These are phyloP conservation scores for Aschersonia sp. DNA, from an alignment of 2,329 filamentous ascomycete genomes.

Conservation along the genomic window DNA sequence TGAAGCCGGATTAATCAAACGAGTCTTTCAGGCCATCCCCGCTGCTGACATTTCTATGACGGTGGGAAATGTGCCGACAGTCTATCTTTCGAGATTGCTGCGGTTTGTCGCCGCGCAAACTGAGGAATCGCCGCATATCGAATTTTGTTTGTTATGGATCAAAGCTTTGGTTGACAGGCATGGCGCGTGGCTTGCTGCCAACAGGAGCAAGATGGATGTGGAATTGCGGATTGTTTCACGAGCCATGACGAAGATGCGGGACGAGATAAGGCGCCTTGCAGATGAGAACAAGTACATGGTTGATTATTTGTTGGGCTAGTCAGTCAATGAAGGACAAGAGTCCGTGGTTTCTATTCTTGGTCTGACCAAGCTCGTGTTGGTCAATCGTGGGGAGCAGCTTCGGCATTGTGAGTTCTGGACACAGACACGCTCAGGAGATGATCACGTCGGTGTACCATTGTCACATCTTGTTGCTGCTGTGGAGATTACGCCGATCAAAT, in stretches of 20 bases:
- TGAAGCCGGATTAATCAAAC: conserved; percentile 64
- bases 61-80: conserved; percentile 62
- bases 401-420: too few relatives aligned
- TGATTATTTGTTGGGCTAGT: conserved; percentile 58
- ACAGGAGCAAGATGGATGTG: conserved; percentile 63
- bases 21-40: conserved; percentile 75
- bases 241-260: conserved; percentile 64
- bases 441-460: too few relatives aligned
- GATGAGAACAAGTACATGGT: conserved; percentile 85
- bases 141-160: conserved; percentile 91
- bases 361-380: too few relatives aligned
- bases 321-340: conserved; percentile 8
- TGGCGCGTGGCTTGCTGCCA: conserved; percentile 71
- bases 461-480: too few relatives aligned
- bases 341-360: too few relatives aligned
- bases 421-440: too few relatives aligned
- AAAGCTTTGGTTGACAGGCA: conserved; percentile 70
- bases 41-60: conserved; percentile 60
- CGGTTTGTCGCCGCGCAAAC: conserved; percentile 79
- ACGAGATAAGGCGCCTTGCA: conserved; percentile 67
- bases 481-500: too few relatives aligned
- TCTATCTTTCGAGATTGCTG: conserved; percentile 75
- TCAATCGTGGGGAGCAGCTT: too few relatives aligned
- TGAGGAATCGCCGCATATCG: conserved; percentile 82
- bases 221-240: conserved; percentile 74